These are phyloP conservation scores for Trichoderma aggressivum DNA, from an alignment of 2,329 filamentous ascomycete genomes.

Conservation along the genomic window DNA sequence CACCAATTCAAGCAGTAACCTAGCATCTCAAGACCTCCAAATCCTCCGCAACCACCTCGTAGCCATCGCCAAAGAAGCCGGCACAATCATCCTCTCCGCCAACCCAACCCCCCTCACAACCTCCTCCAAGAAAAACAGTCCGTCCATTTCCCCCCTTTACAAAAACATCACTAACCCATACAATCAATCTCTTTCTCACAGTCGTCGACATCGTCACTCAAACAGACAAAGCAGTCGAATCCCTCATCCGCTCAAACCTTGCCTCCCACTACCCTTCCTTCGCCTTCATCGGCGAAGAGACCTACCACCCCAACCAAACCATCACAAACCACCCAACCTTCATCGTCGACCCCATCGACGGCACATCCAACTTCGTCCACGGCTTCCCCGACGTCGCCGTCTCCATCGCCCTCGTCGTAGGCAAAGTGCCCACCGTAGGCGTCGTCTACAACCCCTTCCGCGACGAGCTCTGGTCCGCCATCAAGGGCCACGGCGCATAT, in stretches of 20 bases:
- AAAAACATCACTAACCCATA: neutral
- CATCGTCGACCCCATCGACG: neutral
- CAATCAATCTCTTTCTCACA: neutral
- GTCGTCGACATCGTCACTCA: neutral
- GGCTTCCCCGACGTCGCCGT: neutral
- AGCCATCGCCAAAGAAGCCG: neutral
- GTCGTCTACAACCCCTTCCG: neutral
- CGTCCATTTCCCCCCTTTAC: neutral
- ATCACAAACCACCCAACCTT: neutral
- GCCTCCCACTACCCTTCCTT: neutral
- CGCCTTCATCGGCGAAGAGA: neutral
- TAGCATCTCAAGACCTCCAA: neutral
- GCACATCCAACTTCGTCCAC: neutral
- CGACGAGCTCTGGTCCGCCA: neutral
- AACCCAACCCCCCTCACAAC: neutral
- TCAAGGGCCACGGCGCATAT: neutral
- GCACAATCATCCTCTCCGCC: neutral
- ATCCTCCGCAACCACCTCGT: neutral
- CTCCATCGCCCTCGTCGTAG: neutral
- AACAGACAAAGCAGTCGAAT: neutral
- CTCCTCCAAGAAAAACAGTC: neutral
- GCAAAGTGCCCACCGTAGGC: neutral
- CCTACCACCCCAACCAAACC: neutral
- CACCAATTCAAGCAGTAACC: neutral
- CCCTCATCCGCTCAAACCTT: neutral